These are phyloP conservation scores for Eruca vesicaria DNA, from an alignment of 441 rosid species.

Conservation along the genomic window DNA sequence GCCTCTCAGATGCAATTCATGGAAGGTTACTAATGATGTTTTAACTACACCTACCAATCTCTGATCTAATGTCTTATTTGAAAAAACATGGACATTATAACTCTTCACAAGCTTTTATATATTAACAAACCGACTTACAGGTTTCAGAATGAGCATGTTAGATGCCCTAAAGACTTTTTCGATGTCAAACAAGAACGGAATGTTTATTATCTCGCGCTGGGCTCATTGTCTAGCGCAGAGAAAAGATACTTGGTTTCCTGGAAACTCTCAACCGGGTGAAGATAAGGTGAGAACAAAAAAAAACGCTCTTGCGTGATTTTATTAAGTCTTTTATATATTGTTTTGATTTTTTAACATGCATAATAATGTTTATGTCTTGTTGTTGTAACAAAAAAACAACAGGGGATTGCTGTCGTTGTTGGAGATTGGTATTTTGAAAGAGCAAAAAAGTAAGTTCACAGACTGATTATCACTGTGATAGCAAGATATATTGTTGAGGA, in stretches of 20 bases:
- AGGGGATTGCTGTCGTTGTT: slow-evolving; percentile 83
- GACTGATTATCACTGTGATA: slow-evolving; percentile 33
- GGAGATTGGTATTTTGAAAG: slow-evolving; percentile 94
- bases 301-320: not conserved
- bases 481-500: not conserved
- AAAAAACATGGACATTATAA: not conserved
- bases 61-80: not conserved
- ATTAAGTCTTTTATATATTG: no score
- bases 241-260: slow-evolving; percentile 81
- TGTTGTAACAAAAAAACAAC: slow-evolving; percentile 17
- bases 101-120: not conserved
- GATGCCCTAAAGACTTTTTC: slow-evolving; percentile 53
- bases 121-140: slow-evolving; percentile 38
- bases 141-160: slow-evolving; percentile 72
- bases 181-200: slow-evolving; percentile 54
- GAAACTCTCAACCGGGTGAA: slow-evolving; percentile 53
- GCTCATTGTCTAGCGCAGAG: slow-evolving; percentile 93
- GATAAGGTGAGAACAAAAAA: slow-evolving; percentile 55
- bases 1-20: slow-evolving; percentile 10
- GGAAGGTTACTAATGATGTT: slow-evolving; percentile 10
- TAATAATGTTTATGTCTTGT: not conserved
- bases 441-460: slow-evolving; percentile 37
- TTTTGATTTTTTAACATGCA: not conserved
- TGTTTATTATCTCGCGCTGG: slow-evolving; percentile 71
- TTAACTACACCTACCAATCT: not conserved